Percentiles rank a stretch among this genome's conserved stretches.
phyloP scores from a whole-genome alignment of 2,329 filamentous ascomycete species.

The Xylariaceae sp. region DNA sequence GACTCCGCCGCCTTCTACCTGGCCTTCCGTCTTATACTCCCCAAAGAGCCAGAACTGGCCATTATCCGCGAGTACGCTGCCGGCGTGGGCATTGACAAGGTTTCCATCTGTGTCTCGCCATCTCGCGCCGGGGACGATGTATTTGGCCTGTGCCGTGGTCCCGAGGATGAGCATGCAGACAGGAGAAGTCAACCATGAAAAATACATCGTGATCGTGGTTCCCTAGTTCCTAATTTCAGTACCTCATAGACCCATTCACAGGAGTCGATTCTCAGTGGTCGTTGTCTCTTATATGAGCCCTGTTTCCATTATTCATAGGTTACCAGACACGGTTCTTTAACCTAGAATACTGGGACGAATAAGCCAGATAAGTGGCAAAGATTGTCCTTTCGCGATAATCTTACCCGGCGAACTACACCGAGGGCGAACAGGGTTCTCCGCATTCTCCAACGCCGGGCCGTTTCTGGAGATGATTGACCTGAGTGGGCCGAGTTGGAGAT shows the following conservation, averaged over 20 bases:
- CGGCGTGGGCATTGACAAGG: constrained; percentile 58
- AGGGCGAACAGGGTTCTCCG: too few species aligned
- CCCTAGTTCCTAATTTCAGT: background rate
- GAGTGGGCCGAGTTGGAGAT: too few species aligned
- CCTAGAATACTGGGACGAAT: too few species aligned
- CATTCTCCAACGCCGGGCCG: too few species aligned
- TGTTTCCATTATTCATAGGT: too few species aligned
- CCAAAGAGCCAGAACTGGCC: constrained; percentile 57
- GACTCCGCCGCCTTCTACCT: constrained; percentile 54
- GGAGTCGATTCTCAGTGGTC: too few species aligned
- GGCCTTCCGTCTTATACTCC: constrained; percentile 54
- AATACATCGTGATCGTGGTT: constrained; percentile 4
- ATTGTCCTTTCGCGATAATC: constrained; percentile 8
- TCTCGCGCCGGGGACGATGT: constrained; percentile 56
- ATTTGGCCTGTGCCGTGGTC: constrained; percentile 37
- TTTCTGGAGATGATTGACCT: too few species aligned
- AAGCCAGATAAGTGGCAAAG: too few species aligned
- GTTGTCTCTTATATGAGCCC: too few species aligned
- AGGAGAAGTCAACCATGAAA: background rate
- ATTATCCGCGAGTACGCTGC: constrained; percentile 47
- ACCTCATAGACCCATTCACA: too few species aligned
- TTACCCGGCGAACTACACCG: too few species aligned
- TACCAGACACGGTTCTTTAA: constrained; percentile 4
- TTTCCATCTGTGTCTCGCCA: constrained; percentile 57
- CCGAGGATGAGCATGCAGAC: constrained; percentile 16